Base-by-base conservation (phyloP, 495 filamentous ascomycete species). In the Coniosporium apollinis region DNA sequence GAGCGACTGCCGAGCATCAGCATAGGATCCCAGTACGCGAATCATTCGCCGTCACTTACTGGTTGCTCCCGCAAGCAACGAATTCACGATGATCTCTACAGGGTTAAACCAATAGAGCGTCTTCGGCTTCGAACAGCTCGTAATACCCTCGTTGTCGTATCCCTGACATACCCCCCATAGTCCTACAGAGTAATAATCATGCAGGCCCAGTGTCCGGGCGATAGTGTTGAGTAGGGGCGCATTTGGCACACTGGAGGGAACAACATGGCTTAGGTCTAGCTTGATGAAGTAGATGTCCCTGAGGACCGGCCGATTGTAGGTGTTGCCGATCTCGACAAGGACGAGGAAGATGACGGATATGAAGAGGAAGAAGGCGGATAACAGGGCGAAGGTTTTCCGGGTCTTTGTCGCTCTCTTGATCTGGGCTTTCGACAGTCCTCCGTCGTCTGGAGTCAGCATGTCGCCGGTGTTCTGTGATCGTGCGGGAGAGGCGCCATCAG, bases 121-220 rank as follows among this genome's bases (percentile, higher is more conserved):
- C 43, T 69, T 30, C 5, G 83, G 73, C 13, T 63, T 58, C 21
- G 73, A 79, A 57, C 86, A 94, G 40, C 52, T 52, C 6, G 81
- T 87, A 33, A 89, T 74, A 4, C 81, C 79, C 39, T 69, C 56
- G 29, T 63, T 62, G 28, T 73, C 56, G 55, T 83, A 86, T 13
- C 86, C 86, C 57, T 87, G 80, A 47, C 86, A 94, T 51, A 76
- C 92, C 22, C 70, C 74, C 85, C 85, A 94, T 9, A 94, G 54
- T 4, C 86, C 86, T 22, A 92, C 83, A 47, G 82, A 76, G 53
- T 96, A 96, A 58, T 89, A 96, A 57, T 94, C 86, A 45, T 91
- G 82, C 13, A 94, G 62, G 5, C 86, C 86, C 32, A 96, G 67
- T 8, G 76, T 76, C 26, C 78, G 80, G n/a, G 85, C 85, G 38